Percentiles rank a stretch among this genome's conserved stretches.
Conservation (phyloP, 345 rosid species). For the Limnanthes douglasii region DNA sequence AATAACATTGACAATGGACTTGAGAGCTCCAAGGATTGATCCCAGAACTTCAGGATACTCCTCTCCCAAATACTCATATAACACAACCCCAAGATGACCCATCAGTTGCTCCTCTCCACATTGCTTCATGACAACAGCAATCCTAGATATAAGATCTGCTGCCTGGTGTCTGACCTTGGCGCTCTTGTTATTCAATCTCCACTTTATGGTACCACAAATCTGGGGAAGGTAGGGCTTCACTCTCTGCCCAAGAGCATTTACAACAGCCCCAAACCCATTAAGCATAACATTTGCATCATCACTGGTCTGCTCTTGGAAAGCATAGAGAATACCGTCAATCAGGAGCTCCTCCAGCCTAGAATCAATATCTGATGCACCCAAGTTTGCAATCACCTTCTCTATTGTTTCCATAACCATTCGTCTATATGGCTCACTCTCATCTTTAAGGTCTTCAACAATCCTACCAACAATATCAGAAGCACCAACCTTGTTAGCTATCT, state of each 20-base stretch:
- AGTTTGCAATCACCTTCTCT: conserved; percentile 64
- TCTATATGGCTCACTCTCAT: conserved; percentile 75
- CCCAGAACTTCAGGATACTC: conserved; percentile 84
- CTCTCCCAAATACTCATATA: conserved; percentile 75
- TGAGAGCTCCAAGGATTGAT: conserved; percentile 71
- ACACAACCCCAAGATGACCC: conserved; percentile 83
- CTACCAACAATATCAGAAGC: conserved; percentile 69
- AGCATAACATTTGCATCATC: conserved; percentile 89
- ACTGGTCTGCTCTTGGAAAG: conserved; percentile 82
- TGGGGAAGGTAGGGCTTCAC: conserved; percentile 85
- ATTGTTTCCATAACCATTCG: conserved; percentile 87
- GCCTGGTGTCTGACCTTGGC: conserved; percentile 86
- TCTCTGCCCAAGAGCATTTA: conserved; percentile 68
- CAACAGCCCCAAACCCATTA: conserved; percentile 78
- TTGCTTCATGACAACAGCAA: conserved; percentile 81
- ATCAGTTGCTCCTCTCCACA: conserved; percentile 76
- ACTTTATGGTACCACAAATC: conserved; percentile 83
- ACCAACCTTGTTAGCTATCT: conserved; percentile 68
- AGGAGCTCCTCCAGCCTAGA: conserved; percentile 67
- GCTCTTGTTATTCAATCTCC: conserved; percentile 83
- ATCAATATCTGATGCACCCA: conserved; percentile 80
- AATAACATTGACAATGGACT: conserved; percentile 73
- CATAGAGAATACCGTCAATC: conserved; percentile 74
- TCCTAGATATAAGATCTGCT: conserved; percentile 72
- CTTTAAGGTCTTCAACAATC: conserved; percentile 78